Base-by-base conservation (phyloP, 768 basidiomycete species). In the Suillus plorans region DNA sequence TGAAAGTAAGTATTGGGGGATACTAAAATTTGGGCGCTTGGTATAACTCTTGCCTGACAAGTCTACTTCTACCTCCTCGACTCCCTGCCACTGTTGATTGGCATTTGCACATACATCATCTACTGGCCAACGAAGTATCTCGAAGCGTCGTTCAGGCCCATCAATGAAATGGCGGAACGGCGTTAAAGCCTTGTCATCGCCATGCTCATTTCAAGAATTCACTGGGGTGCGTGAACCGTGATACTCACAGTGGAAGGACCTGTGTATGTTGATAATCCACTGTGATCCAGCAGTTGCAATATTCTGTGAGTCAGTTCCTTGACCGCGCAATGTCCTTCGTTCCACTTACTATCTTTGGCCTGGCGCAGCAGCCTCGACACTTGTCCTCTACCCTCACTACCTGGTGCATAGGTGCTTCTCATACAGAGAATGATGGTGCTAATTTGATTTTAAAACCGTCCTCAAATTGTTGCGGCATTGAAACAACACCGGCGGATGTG, bases 61-160 rank as follows among this genome's bases (percentile, higher is more conserved):
- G 76, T 55, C 2, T 76, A 72, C 52, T 74, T 77, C 55, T 75
- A 76, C 34, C 61, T 69, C 2, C 69, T 77, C 37, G 73, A 78
- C 50, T 63, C 73, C 2, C 63, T 78, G 10, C 73, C 77, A 1
- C 53, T 78, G 1, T 50, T 78, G 1, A 53, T 74, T 16, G 74
- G 72, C 5, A 71, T 73, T 34, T 59, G 36, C 36, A 28, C 70
- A 4, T 74, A 76, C 22, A 64, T 70, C 8, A 4, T 70, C 2
- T 72, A 60, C 42, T 78, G 76, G 76, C 77, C 76, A 4, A 69
- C 66, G 20, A 64, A 25, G 31, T 77, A 78, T 58, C 63, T 75
- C 16, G 41, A 42, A 7, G 5, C 5, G 12, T 57, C 22, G 2
- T 28, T 22, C 31, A 66, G 52, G 37, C 16, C 41, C 31, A 1